Base-by-base conservation (phyloP, 371 early-diverging fungal genomes). In the Rhizopus arrhizus region DNA sequence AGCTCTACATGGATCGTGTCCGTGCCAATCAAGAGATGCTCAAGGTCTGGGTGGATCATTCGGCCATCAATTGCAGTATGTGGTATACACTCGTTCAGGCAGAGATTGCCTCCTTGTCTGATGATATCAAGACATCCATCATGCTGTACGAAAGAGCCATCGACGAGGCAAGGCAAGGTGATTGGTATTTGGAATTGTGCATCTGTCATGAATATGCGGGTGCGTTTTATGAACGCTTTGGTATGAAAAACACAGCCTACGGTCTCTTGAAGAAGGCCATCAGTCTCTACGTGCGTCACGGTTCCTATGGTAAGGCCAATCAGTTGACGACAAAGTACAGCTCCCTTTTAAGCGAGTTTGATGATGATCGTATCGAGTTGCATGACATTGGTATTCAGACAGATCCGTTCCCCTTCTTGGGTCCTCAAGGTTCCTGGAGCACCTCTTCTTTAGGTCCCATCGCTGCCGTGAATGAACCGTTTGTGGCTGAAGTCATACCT, bases 271-370 rank as follows among this genome's bases (percentile, higher is more conserved):
- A 60, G 43, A 78, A 78, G 57, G 73, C 78, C 0, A 62, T 75
- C 10, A 54, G 62, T 28, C 51, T 73, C 0, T 78, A 74, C 36
- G 46, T 65, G n/a, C 52, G 56, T 10, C 71, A 70, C 45, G 73
- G 75, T 2, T 66, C 80, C 1, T 74, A 79, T 56, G 80, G 80
- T 6, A 74, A 76, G 51, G 80, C 75, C 1, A 60, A 68, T 6
- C 77, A 76, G 13, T 50, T 79, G 38, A 58, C 52, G 1, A 43
- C 34, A 1, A 74, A 74, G 38, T 72, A 66, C 46, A 55, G 50
- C 10, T 50, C 45, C 5, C 52, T 79, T 1, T 48, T 79, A 40
- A 55, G 56, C 4, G 59, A 61, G 6, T 62, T 64, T 53, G 68
- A 66, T 22, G 76, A 76, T 45, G 66, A 66, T 15, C 64, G 70